Conservation (phyloP, 2,329 filamentous ascomycete genomes). For the Fusarium sp. region DNA sequence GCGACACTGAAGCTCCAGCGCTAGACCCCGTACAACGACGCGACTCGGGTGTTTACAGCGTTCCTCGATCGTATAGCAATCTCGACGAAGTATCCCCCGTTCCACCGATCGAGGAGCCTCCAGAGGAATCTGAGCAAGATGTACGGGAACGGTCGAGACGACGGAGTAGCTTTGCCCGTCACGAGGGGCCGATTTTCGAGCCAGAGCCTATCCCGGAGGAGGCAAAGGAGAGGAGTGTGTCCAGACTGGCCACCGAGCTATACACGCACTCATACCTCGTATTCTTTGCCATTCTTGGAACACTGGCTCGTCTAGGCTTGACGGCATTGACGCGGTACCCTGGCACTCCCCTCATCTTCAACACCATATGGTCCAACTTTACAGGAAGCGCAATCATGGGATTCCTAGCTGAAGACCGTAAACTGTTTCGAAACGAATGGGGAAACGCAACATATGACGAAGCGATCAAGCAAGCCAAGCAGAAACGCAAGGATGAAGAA, state of each 20-base stretch:
- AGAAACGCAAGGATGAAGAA: slow-evolving; percentile 54
- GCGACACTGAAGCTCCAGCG: not conserved
- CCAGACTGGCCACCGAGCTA: slow-evolving; percentile 66
- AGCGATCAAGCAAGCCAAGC: slow-evolving; percentile 48
- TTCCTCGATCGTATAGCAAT: slow-evolving; percentile 52
- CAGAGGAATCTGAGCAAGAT: not conserved
- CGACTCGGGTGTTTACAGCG: slow-evolving; percentile 41
- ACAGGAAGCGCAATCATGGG: slow-evolving; percentile 86
- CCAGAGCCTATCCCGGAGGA: slow-evolving; percentile 22
- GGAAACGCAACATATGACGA: slow-evolving; percentile 58
- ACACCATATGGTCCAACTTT: slow-evolving; percentile 89
- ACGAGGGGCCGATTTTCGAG: not conserved
- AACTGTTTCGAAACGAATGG: slow-evolving; percentile 79
- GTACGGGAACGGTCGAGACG: slow-evolving; percentile 11
- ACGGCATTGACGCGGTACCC: slow-evolving; percentile 84
- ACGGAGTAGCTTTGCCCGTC: slow-evolving; percentile 14
- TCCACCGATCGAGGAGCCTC: slow-evolving; percentile 17
- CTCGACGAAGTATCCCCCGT: slow-evolving; percentile 54
- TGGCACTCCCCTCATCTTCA: slow-evolving; percentile 78
- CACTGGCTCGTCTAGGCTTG: slow-evolving; percentile 83
- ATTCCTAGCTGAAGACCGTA: slow-evolving; percentile 83
- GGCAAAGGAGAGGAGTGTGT: slow-evolving; percentile 49
- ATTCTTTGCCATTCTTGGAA: slow-evolving; percentile 84
- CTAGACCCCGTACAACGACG: not conserved
- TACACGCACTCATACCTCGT: slow-evolving; percentile 86